Evolutionary conservation across 257 asterid genomes (phyloP).

Genomic region (Linaria vulgaris): DNA sequence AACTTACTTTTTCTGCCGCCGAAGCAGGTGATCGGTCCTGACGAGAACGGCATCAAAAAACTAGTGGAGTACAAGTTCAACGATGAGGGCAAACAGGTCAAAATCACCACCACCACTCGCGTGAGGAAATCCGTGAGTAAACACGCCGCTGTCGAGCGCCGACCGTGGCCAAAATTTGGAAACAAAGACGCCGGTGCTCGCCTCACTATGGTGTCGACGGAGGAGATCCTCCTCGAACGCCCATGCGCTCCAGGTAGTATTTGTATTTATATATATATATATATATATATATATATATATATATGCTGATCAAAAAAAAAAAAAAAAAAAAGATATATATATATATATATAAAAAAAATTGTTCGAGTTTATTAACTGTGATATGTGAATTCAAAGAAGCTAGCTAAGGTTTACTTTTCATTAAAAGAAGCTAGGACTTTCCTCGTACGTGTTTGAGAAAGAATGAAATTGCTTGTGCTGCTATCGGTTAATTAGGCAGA

Average conservation of each 20-base stretch:
- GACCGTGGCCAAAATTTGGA: constrained; percentile 87
- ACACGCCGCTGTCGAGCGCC: constrained; percentile 78
- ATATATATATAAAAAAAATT: no score
- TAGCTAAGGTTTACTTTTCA: no score
- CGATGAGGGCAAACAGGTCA: constrained; percentile 69
- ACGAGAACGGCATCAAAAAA: constrained; percentile 70
- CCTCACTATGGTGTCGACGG: constrained; percentile 91
- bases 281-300: no score
- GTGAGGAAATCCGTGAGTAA: constrained; percentile 82
- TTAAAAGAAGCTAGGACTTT: no score
- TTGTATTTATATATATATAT: no score
- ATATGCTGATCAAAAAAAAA: no score
- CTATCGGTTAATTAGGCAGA: neutral
- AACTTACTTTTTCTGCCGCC: constrained; percentile 74
- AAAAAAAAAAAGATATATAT: no score
- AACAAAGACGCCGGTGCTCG: constrained; percentile 80
- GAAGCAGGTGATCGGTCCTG: constrained; percentile 69
- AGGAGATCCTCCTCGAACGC: constrained; percentile 83
- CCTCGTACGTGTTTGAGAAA: no score
- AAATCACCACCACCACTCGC: constrained; percentile 76
- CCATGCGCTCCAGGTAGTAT: constrained; percentile 76
- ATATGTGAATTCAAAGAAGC: no score
- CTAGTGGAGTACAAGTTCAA: constrained; percentile 70
- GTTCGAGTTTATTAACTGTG: no score
- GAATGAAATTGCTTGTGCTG: no score